These are phyloP conservation scores for Delonix regia DNA, from an alignment of 306 rosid genomes.

Conservation along the genomic window DNA sequence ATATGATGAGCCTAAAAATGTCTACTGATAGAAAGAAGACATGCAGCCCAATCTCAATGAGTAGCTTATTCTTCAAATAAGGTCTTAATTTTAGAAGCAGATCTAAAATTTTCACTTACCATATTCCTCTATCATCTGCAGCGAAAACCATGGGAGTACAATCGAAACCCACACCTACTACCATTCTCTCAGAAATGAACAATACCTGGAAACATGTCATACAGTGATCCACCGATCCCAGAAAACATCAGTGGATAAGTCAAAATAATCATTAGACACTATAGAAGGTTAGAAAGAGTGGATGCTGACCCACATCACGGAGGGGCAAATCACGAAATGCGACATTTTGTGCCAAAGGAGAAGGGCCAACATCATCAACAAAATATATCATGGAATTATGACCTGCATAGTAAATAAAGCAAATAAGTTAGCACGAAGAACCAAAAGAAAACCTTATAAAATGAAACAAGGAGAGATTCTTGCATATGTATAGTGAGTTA, in stretches of 20 bases:
- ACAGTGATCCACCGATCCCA: constrained; percentile 44
- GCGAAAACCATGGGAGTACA: constrained; percentile 97
- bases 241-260: constrained; percentile 48
- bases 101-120: constrained; percentile 54
- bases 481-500: neutral
- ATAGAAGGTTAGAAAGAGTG: constrained; percentile 57
- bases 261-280: constrained; percentile 33
- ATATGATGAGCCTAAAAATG: neutral
- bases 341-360: constrained; percentile 96
- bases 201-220: constrained; percentile 70
- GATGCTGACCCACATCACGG: constrained; percentile 99
- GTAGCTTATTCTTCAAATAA: neutral
- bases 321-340: constrained; percentile 96
- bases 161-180: constrained; percentile 90
- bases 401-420: constrained; percentile 59
- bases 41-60: neutral
- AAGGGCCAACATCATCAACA: constrained; percentile 98
- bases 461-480: neutral
- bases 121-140: constrained; percentile 91
- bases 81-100: constrained; percentile 13
- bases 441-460: constrained; percentile 1
- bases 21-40: neutral
- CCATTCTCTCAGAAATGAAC: constrained; percentile 86
- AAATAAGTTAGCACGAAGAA: constrained; percentile 20
- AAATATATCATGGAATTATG: constrained; percentile 97